Evolutionary conservation across 2,329 filamentous ascomycete species (phyloP).

Genomic region (Ophiostoma novo-ulmi): DNA sequence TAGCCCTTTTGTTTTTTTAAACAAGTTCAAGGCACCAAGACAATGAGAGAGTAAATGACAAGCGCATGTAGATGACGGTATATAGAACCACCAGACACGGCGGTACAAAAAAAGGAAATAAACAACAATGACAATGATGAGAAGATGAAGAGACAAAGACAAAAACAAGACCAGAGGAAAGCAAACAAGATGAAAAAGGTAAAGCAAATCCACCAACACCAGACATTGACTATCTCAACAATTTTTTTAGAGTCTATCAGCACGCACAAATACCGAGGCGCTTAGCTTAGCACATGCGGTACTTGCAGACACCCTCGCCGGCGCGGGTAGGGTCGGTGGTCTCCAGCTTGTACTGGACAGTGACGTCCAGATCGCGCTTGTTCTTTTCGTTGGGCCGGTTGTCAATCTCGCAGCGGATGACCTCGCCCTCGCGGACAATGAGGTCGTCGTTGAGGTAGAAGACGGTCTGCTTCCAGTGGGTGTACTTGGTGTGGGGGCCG

Average conservation of each 20-base stretch:
- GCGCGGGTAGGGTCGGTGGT: conserved; percentile 67
- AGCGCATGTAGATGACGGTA: not conserved
- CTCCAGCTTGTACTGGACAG: conserved; percentile 73
- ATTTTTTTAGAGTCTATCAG: not conserved
- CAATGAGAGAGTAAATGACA: not conserved
- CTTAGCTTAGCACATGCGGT: conserved; percentile 64
- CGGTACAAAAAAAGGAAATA: not conserved
- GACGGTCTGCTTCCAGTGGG: conserved; percentile 99
- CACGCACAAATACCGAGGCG: not conserved
- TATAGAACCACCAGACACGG: not conserved
- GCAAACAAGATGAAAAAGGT: not conserved
- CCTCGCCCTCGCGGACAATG: conserved; percentile 83
- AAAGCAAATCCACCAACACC: conserved; percentile 16
- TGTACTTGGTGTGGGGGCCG: conserved; percentile 97
- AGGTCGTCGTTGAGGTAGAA: conserved; percentile 94
- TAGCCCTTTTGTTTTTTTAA: not conserved
- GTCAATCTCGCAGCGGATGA: conserved; percentile 64
- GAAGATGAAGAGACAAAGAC: not conserved
- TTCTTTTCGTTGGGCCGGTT: conserved; percentile 93
- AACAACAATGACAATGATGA: not conserved
- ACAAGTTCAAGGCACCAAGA: not conserved
- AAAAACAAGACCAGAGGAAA: conserved; percentile 9
- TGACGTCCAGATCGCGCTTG: conserved; percentile 88
- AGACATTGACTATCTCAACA: not conserved
- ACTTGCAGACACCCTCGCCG: conserved; percentile 66